Conservation (phyloP, 352 stramenopile species). For the Blastocystis sp. region DNA sequence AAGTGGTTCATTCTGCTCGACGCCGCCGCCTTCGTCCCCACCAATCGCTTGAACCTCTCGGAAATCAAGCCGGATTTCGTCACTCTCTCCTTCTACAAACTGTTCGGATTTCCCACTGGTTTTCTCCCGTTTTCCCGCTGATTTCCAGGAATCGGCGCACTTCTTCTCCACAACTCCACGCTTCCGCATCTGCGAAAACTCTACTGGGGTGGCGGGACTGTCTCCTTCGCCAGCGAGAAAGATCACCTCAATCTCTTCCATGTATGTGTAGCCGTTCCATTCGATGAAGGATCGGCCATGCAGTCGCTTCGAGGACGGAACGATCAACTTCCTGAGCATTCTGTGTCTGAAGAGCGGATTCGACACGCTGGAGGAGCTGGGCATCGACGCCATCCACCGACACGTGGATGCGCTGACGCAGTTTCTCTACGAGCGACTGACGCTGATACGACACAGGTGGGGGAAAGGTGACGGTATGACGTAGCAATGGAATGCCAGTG, state of each 20-base stretch:
- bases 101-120: slow-evolving; percentile 69
- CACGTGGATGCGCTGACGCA: slow-evolving; percentile 49
- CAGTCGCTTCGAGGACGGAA: slow-evolving; percentile 62
- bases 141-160: slow-evolving; percentile 60
- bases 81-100: slow-evolving; percentile 70
- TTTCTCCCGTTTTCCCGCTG: neutral
- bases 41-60: slow-evolving; percentile 63
- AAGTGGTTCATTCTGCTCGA: slow-evolving; percentile 62
- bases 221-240: slow-evolving; percentile 11
- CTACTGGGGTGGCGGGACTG: slow-evolving; percentile 66
- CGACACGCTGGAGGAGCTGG: slow-evolving; percentile 63
- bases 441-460: neutral
- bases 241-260: slow-evolving; percentile 14
- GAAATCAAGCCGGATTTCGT: slow-evolving; percentile 68
- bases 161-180: slow-evolving; percentile 64
- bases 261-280: neutral
- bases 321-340: slow-evolving; percentile 67
- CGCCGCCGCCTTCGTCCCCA: slow-evolving; percentile 66
- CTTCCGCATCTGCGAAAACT: slow-evolving; percentile 57
- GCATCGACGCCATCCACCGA: slow-evolving; percentile 59
- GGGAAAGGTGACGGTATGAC: neutral
- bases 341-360: slow-evolving; percentile 63
- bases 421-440: slow-evolving; percentile 36
- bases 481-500: slow-evolving; percentile 63
- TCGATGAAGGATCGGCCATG: slow-evolving; percentile 33